Evolutionary conservation across 345 rosid genomes (phyloP), one percentile per base, ranked within the genome.

Genomic region (Mercurialis annua): DNA sequence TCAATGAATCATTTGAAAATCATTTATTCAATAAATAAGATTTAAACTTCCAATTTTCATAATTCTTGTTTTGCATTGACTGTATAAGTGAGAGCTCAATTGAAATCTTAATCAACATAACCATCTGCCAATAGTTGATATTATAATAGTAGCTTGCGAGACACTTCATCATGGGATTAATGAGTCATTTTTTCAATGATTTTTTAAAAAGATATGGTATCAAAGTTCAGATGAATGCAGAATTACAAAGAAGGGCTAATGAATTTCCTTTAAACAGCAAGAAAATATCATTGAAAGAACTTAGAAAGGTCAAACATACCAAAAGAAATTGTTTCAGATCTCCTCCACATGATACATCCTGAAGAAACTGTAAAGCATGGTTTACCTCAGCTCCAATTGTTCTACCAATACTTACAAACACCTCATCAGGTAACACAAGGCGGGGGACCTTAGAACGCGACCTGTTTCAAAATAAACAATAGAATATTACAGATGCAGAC

Each of bases 341-440:
- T 70, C 92, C 97, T 66, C 67, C 76, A 67, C 89, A 80, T n/a
- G 98, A 67, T 77, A 87, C 75, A 73, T 90, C 92, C 74, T 92
- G 99, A 76, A 92, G 90, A 73, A 70, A 84, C 68, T 65, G 61
- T 77, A 95, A 78, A 63, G 79, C 89, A 23, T 71, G 76, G 71
- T 92, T 95, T 38, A 92, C 81, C 81, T 85, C 87, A 44, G 53
- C 73, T 38, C 98, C 96, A 71, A 83, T 53, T 21, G 90, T 51
- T 57, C 77, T 67, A 38, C 96, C 97, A 3, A 84, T 71, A 52
- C 84, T 87, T 24, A 82, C 86, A 80, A 95, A 95, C 72, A 95
- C 21, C 27, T 88, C 92, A 1, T 84, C 70, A 16, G 97, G 96
- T 76, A 92, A 71, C 72, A 84, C 85, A 56, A 95, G 70, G 46